Percentiles rank a stretch among this genome's conserved stretches.
These are phyloP conservation scores for Boletus calvinii DNA, from an alignment of 1,284 basidiomycete species.

Conservation along the genomic window DNA sequence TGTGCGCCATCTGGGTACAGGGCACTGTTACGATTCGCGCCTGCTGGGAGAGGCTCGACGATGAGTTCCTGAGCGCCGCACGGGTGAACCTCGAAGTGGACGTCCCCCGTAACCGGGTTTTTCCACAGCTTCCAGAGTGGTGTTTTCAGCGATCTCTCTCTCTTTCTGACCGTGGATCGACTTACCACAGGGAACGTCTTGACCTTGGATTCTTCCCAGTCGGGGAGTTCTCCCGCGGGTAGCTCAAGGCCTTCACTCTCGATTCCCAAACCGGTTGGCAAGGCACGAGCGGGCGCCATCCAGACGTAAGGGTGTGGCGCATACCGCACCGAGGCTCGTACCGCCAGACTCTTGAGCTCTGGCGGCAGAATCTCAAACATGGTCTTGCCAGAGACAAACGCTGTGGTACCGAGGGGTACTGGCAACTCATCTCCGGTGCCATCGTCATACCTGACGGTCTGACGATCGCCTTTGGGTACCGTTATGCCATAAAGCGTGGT, in stretches of 20 bases:
- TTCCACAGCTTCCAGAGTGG: constrained; percentile 62
- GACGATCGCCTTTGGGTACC: constrained; percentile 68
- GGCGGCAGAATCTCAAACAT: constrained; percentile 84
- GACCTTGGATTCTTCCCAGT: constrained; percentile 62
- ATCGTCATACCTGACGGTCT: constrained; percentile 77
- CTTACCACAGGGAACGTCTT: constrained; percentile 67
- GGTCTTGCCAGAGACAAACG: constrained; percentile 75
- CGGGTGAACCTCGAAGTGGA: constrained; percentile 72
- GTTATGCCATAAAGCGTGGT: constrained; percentile 84
- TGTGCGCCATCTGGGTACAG: constrained; percentile 69
- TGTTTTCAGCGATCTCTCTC: not conserved
- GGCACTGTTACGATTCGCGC: constrained; percentile 41
- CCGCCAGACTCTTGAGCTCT: constrained; percentile 79
- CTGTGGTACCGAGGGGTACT: constrained; percentile 86
- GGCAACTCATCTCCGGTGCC: constrained; percentile 80
- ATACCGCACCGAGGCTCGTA: constrained; percentile 65
- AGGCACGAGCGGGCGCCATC: constrained; percentile 67
- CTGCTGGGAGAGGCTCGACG: constrained; percentile 56
- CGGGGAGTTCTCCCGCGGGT: constrained; percentile 54
- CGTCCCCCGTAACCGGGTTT: constrained; percentile 67
- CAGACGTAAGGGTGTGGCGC: constrained; percentile 74
- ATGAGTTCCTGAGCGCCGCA: constrained; percentile 51
- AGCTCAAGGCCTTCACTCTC: constrained; percentile 67
- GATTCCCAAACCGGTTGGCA: constrained; percentile 70
- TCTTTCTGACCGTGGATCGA: not conserved